Evolutionary conservation across 495 filamentous ascomycete genomes (phyloP).

Genomic region (Penicillium antarcticum): DNA sequence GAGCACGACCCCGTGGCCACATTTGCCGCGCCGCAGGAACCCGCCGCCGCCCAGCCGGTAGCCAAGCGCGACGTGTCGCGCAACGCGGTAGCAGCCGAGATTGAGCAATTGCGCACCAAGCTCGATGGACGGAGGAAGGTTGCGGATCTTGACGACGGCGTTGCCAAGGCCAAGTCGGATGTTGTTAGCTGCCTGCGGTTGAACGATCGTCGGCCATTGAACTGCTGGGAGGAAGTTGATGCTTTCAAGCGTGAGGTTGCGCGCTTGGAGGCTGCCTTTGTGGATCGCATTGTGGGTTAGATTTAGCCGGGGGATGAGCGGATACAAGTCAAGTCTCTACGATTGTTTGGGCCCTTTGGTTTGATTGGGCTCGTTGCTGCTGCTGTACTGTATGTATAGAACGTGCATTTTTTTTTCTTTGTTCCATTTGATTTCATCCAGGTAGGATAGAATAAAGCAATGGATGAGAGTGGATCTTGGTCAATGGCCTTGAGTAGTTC

Average conservation of each 20-base stretch:
- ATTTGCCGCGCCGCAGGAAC: constrained; percentile 13
- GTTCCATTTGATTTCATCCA: constrained; percentile 15
- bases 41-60: constrained; percentile 13
- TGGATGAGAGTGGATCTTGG: constrained; percentile 2
- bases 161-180: constrained; percentile 70
- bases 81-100: constrained; percentile 58
- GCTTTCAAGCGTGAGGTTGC: constrained; percentile 84
- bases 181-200: constrained; percentile 79
- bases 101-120: constrained; percentile 69
- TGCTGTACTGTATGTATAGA: constrained; percentile 35
- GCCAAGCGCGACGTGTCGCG: constrained; percentile 46
- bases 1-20: constrained; percentile 31
- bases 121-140: constrained; percentile 74
- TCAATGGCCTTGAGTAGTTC: neutral
- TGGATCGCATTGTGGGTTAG: constrained; percentile 73
- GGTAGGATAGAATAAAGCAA: constrained; percentile 18
- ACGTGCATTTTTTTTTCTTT: constrained; percentile 19
- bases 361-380: constrained; percentile 12
- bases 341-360: constrained; percentile 4
- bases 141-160: constrained; percentile 56
- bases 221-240: constrained; percentile 96
- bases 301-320: constrained; percentile 6
- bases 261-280: constrained; percentile 78
- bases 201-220: constrained; percentile 85
- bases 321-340: constrained; percentile 10